Conservation (phyloP, 2,329 filamentous ascomycete genomes). For the Botrytis cinerea region DNA sequence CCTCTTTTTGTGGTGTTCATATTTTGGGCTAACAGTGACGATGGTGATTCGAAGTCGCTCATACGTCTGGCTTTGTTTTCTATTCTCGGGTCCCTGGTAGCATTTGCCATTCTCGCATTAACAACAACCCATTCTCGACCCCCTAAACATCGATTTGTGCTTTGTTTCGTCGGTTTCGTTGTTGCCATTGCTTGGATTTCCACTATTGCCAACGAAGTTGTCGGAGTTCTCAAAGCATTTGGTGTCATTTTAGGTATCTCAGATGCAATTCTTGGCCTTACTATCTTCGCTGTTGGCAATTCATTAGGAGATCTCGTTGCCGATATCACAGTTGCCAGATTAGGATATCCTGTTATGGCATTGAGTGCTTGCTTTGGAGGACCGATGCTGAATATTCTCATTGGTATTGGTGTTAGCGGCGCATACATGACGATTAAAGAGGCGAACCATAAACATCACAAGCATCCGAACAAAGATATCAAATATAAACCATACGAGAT, state of each 20-base stretch:
- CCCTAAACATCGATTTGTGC: slow-evolving; percentile 71
- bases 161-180: slow-evolving; percentile 87
- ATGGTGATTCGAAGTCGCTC: slow-evolving; percentile 58
- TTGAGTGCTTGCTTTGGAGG: slow-evolving; percentile 94
- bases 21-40: slow-evolving; percentile 66
- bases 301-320: slow-evolving; percentile 92
- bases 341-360: slow-evolving; percentile 97
- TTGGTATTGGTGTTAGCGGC: slow-evolving; percentile 91
- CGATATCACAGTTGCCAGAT: slow-evolving; percentile 87
- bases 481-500: slow-evolving; percentile 79
- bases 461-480: slow-evolving; percentile 65
- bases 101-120: slow-evolving; percentile 66
- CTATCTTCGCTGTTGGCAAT: slow-evolving; percentile 95
- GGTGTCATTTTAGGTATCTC: slow-evolving; percentile 91
- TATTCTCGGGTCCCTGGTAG: slow-evolving; percentile 66
- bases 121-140: slow-evolving; percentile 68
- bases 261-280: slow-evolving; percentile 91
- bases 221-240: slow-evolving; percentile 88
- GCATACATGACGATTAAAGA: slow-evolving; percentile 80
- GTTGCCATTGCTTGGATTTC: slow-evolving; percentile 97
- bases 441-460: slow-evolving; percentile 64
- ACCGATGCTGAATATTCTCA: slow-evolving; percentile 93
- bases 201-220: slow-evolving; percentile 92
- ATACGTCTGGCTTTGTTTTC: slow-evolving; percentile 61
- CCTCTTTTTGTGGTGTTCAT: slow-evolving; percentile 81